Percentiles rank a stretch among this genome's conserved stretches.
These are phyloP conservation scores for Batkoa obscura DNA, from an alignment of 371 early-diverging fungal species.

Conservation along the genomic window DNA sequence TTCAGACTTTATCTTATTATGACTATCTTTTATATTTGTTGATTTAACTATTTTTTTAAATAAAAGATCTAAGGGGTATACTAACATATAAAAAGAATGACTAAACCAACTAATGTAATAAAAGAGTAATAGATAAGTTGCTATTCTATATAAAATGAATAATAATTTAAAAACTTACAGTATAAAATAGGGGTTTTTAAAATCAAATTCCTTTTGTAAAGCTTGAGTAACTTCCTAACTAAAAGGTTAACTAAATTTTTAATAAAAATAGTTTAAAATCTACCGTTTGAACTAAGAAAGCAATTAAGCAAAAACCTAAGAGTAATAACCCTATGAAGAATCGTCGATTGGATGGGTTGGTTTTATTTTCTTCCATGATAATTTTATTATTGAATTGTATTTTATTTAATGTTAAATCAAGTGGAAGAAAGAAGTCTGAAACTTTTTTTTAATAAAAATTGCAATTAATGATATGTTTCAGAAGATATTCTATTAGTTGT, in stretches of 20 bases:
- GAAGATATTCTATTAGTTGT: too few species aligned
- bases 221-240: slow-evolving; percentile 35
- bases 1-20: slow-evolving; percentile 5
- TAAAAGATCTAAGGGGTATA: slow-evolving; percentile 39
- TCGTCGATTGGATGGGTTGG: too few species aligned
- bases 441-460: too few species aligned
- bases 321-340: slow-evolving; percentile 21
- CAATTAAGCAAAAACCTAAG: slow-evolving; percentile 29
- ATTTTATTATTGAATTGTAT: too few species aligned
- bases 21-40: slow-evolving; percentile 6
- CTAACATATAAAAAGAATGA: slow-evolving; percentile 45
- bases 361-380: too few species aligned
- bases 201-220: slow-evolving; percentile 34
- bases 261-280: neutral
- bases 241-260: neutral
- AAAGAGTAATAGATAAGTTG: neutral
- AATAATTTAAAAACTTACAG: slow-evolving; percentile 21
- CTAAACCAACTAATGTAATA: slow-evolving; percentile 28
- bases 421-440: too few species aligned
- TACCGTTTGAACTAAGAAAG: slow-evolving; percentile 41
- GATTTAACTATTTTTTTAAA: slow-evolving; percentile 8
- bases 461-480: too few species aligned
- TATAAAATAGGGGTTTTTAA: slow-evolving; percentile 56
- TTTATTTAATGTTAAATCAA: too few species aligned
- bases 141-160: neutral